Base-by-base conservation (phyloP, 2,329 filamentous ascomycete species). In the Seiridium cupressi region DNA sequence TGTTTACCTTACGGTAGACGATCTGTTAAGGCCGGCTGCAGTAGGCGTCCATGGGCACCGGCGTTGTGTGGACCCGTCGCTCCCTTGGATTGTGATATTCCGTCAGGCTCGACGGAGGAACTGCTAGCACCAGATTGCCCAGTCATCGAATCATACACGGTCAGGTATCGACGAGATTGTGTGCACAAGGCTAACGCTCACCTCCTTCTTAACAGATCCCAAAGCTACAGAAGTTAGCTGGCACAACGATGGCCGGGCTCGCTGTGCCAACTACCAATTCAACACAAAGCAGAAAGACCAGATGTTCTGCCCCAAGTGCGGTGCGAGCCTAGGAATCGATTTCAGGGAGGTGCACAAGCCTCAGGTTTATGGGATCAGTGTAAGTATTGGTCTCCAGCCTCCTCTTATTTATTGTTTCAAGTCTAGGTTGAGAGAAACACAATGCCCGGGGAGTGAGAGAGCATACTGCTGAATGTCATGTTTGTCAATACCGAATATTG, bases 241-340 rank as follows among this genome's bases (percentile, higher is more conserved):
- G 76, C 76, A 80, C 61, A 73, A 78, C 63, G 69, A 70, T 62
- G 72, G 75, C n/a, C 73, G 70, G 51, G 65, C 67, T 55, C 69
- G 71, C 44, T 74, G 73, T 65, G 64, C 67, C 42, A 63, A 63
- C 34, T 80, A 80, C 68, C 72, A 68, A 58, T 82, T 82, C 76
- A 81, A 81, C 71, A 77, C 76, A 49, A 79, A 80, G 67, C 60
- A 68, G 48, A 78, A 77, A 61, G 78, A 80, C 61, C 79, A 81
- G 65, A 74, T 82, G 71, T 82, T 81, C 64, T 82, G 80, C 61
- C 73, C 73, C 36, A 74, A 75, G 61, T 82, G 80, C 65, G 79
- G 80, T 11, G 69, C 75, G 35, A 81, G 78, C 62, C 70, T 82
- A 18, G 78, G 76, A 1, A 80, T 82, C 60, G 79, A 82, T 63